Conservation (phyloP, 257 asterid species). For the Solanum sitiens region DNA sequence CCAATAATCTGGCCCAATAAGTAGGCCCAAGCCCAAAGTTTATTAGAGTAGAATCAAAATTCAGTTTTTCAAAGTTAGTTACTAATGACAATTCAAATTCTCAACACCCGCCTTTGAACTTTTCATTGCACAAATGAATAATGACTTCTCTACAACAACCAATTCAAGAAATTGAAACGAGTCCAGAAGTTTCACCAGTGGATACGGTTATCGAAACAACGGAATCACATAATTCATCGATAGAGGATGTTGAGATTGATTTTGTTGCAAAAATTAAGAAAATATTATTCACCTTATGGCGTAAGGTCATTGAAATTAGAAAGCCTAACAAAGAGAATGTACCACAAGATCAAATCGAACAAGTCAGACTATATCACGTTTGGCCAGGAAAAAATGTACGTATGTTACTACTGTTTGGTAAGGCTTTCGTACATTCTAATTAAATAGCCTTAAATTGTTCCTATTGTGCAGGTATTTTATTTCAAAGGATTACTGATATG, state of each 20-base stretch:
- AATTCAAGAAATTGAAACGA: not conserved
- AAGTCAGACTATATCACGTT: not conserved
- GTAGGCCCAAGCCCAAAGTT: not conserved
- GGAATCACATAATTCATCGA: not conserved
- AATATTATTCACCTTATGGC: not conserved
- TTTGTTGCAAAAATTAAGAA: not conserved
- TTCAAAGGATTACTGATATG: constrained; percentile 9
- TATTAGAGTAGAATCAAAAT: not conserved
- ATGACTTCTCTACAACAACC: not conserved
- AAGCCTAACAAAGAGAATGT: not conserved
- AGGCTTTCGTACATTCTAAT: no score
- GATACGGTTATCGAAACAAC: not conserved
- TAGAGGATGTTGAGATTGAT: not conserved
- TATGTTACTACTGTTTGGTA: not conserved
- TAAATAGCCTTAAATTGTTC: not conserved
- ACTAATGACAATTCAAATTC: not conserved
- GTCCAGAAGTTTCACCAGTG: not conserved
- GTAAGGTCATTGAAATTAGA: not conserved
- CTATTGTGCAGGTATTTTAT: constrained; percentile 6
- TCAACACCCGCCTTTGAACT: not conserved
- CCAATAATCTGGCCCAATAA: not conserved
- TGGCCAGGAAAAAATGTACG: not conserved
- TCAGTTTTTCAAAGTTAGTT: not conserved
- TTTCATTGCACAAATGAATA: not conserved
- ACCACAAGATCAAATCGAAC: not conserved